Base-by-base conservation (phyloP, 1,284 basidiomycete species). In the Ganoderma sinense region DNA sequence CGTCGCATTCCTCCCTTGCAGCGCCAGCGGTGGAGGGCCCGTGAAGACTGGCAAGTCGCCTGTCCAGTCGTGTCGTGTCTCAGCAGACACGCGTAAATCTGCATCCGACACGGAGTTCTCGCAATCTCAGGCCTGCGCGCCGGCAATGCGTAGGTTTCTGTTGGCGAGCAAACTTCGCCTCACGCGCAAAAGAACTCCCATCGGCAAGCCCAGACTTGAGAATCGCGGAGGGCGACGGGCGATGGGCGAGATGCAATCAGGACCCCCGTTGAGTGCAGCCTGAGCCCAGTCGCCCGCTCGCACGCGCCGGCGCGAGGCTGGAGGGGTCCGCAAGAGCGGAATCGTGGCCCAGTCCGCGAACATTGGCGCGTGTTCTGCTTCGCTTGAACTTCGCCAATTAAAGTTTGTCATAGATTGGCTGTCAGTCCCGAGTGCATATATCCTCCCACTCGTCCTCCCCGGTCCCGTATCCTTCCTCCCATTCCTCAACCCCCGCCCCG, bases 361-460 rank as follows among this genome's bases (percentile, higher is more conserved):
- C 20, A 20, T 36, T 33, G 33, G 33, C 56, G 33, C 56, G 56
- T 58, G 33, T 20, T 20, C 48, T 36, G 36, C 36, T 59, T 59
- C 56, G 56, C 56, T 59, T 59, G 67, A 51, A 64, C 61, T 73
- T 70, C 65, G 69, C 69, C 64, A 73, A 64, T 69, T 71, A 73
- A 62, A 73, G 72, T 73, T 73, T 69, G 69, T 73, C 72, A 73
- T 43, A 10, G 23, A 51, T 33, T 45, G 20, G 31, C 36, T 26
- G 41, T 36, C 41, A 45, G 31, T 59, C 43, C 62, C 36, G n/a
- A 64, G 48, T 31, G 31, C 62, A 40, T 56, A 56, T 56, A 56
- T 56, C 53, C 53, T 56, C 53, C 53, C 53, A 31, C 6, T 14
- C 18, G 14, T 23, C 29, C 20, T 51, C 45, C 26, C 29, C 45